Evolutionary conservation across 345 rosid species (phyloP).

Genomic region (Physaria fendleri): DNA sequence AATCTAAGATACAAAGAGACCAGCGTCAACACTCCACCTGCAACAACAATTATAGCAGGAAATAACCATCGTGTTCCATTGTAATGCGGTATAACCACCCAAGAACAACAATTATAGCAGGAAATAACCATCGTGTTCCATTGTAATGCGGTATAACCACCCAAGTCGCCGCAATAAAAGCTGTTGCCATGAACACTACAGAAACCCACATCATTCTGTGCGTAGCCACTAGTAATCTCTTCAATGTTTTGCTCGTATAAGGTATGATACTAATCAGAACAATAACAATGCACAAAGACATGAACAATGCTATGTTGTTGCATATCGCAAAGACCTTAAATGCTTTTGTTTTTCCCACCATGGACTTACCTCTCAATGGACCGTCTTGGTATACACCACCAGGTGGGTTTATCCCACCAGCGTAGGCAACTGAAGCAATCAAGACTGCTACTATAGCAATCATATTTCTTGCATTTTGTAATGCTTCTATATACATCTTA

Average conservation of each 20-base stretch:
- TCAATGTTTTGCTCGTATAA: constrained; percentile 43
- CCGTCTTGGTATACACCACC: constrained; percentile 42
- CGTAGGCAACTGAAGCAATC: constrained; percentile 55
- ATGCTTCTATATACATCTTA: constrained; percentile 41
- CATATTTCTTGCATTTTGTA: constrained; percentile 60
- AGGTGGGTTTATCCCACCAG: constrained; percentile 70
- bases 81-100: too few relatives aligned
- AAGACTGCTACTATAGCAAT: constrained; percentile 51
- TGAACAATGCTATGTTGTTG: constrained; percentile 49
- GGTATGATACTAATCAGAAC: constrained; percentile 57
- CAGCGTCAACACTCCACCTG: constrained; percentile 37
- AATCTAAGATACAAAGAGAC: constrained; percentile 37
- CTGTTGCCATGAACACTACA: constrained; percentile 48
- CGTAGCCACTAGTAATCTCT: constrained; percentile 38
- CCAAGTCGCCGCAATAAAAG: constrained; percentile 52
- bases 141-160: constrained; percentile 35
- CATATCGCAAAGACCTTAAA: constrained; percentile 54
- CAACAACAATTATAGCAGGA: constrained; percentile 26
- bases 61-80: too few relatives aligned
- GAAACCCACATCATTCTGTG: constrained; percentile 64
- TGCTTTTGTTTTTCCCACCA: constrained; percentile 27
- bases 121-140: constrained; percentile 40
- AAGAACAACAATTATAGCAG: too few relatives aligned
- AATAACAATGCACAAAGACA: constrained; percentile 49
- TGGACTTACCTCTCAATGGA: constrained; percentile 31